These are phyloP conservation scores for Nicotiana benthamiana DNA, from an alignment of 257 asterid genomes.

Conservation along the genomic window DNA sequence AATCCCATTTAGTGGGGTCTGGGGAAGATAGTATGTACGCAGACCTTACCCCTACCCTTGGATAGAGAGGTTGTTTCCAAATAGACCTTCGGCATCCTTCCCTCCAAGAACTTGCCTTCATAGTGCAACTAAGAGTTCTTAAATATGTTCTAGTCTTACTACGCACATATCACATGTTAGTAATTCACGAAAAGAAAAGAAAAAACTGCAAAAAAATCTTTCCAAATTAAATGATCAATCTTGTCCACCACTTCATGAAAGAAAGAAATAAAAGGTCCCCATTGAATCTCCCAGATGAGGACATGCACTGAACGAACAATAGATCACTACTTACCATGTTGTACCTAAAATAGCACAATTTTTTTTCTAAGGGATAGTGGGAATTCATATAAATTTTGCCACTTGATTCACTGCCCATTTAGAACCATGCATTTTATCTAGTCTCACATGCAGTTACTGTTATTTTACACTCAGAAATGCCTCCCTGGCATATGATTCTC, in stretches of 20 bases:
- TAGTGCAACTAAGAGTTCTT: not conserved
- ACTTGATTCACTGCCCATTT: conserved; percentile 17
- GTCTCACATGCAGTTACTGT: conserved; percentile 38
- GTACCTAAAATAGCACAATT: not conserved
- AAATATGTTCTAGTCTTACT: not conserved
- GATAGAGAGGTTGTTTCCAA: no score
- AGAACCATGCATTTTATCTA: conserved; percentile 11
- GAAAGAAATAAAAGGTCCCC: not conserved
- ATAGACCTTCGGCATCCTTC: no score
- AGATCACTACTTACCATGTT: not conserved
- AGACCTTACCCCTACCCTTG: no score
- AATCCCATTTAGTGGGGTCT: no score
- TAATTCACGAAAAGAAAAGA: not conserved
- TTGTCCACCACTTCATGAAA: not conserved
- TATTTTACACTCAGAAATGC: conserved; percentile 23
- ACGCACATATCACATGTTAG: not conserved
- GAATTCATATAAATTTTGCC: not conserved
- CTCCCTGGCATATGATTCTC: conserved; percentile 43
- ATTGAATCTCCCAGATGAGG: not conserved
- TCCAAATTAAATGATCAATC: not conserved
- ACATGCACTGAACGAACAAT: not conserved
- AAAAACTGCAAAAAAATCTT: not conserved
- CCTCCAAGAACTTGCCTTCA: no score
- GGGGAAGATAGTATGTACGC: no score
- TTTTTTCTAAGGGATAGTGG: conserved; percentile 1